These are phyloP conservation scores for Trichoderma simmonsii DNA, from an alignment of 2,329 filamentous ascomycete genomes.

Conservation along the genomic window DNA sequence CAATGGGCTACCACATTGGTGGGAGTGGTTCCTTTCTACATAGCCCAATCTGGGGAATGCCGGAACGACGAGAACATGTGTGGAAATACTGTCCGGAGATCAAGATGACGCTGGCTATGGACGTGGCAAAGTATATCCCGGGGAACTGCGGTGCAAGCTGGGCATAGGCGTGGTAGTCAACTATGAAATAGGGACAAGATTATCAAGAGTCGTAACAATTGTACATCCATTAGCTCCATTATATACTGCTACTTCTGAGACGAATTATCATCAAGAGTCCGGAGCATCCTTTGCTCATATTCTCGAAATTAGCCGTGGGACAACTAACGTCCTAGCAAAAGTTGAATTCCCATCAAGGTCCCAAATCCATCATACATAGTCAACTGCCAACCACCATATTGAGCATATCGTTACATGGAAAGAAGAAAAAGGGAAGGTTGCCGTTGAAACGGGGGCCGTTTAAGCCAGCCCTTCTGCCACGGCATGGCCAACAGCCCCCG, in stretches of 20 bases:
- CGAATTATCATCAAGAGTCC: neutral
- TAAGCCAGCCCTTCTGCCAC: constrained; percentile 36
- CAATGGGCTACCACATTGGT: constrained; percentile 58
- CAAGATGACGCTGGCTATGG: constrained; percentile 56
- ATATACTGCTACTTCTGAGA: neutral
- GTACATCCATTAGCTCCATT: neutral
- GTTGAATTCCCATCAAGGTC: neutral
- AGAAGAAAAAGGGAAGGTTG: neutral
- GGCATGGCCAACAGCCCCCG: constrained; percentile 56
- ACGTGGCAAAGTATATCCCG: constrained; percentile 49
- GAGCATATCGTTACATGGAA: neutral
- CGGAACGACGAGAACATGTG: constrained; percentile 46
- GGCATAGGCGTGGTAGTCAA: neutral
- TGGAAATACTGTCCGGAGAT: constrained; percentile 58
- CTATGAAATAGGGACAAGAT: neutral
- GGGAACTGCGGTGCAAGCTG: constrained; percentile 40
- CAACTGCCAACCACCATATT: neutral
- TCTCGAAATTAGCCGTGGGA: neutral
- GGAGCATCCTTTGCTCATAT: neutral
- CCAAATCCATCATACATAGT: neutral
- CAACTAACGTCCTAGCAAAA: neutral
- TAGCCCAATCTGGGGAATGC: constrained; percentile 47
- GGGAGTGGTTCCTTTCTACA: constrained; percentile 46
- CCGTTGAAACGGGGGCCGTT: neutral
- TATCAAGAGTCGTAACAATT: neutral